Evolutionary conservation across 257 asterid genomes (phyloP).

Genomic region (Apocynum venetum): DNA sequence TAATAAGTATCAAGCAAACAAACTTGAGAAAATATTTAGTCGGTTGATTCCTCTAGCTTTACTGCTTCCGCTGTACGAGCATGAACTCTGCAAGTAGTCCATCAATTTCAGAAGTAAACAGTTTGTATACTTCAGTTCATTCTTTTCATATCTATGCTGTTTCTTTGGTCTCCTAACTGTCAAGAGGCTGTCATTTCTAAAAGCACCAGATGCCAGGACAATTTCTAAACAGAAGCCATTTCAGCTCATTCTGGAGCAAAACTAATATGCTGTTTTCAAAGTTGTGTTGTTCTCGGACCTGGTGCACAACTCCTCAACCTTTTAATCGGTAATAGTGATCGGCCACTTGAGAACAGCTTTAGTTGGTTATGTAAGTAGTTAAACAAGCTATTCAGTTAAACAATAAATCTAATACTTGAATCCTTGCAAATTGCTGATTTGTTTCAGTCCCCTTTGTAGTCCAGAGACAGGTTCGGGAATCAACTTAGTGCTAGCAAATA

Average conservation of each 20-base stretch:
- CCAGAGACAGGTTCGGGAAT: background rate
- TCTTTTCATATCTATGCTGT: background rate
- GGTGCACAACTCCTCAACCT: background rate
- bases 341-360: background rate
- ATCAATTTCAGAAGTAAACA: background rate
- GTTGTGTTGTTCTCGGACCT: background rate
- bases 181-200: background rate
- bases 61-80: background rate
- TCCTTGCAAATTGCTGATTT: background rate
- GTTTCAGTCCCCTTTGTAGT: background rate
- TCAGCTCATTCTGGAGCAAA: background rate
- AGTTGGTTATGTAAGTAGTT: background rate
- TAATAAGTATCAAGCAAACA: background rate
- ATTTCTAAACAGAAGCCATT: background rate
- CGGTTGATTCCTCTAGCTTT: background rate
- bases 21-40: background rate
- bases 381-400: background rate
- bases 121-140: background rate
- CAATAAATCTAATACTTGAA: conserved; percentile 1
- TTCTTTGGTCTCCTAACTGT: background rate
- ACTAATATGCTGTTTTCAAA: background rate
- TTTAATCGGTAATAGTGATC: background rate
- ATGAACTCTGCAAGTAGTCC: background rate
- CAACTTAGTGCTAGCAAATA: background rate
- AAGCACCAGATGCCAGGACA: background rate